These are phyloP conservation scores for Porcisia deanei DNA, from an alignment of 208 protist genomes.

Conservation along the genomic window DNA sequence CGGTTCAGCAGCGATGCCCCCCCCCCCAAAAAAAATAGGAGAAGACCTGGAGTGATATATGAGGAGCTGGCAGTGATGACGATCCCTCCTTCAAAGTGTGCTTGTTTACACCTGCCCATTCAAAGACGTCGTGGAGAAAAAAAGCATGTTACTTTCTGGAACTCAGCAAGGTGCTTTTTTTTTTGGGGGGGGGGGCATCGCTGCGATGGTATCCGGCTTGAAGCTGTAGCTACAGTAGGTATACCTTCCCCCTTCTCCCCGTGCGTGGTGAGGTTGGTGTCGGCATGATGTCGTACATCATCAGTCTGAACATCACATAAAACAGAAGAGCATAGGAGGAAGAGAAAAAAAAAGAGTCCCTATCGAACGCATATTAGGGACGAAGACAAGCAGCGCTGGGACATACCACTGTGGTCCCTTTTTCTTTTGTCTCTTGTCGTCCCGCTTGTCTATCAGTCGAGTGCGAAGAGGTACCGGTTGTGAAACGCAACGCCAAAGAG, in stretches of 20 bases:
- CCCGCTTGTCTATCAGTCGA: conserved; percentile 39
- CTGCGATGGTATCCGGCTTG: not conserved
- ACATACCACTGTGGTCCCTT: not conserved
- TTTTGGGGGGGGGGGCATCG: not conserved
- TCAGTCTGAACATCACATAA: too few relatives aligned
- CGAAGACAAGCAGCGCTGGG: not conserved
- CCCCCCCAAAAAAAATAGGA: too few relatives aligned
- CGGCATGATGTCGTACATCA: not conserved
- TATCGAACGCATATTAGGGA: not conserved
- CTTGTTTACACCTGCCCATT: not conserved
- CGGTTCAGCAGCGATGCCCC: not conserved
- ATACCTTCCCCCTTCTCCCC: not conserved
- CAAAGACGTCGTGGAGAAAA: not conserved
- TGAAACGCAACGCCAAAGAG: conserved; percentile 88
- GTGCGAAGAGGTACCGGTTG: conserved; percentile 90
- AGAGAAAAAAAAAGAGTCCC: not conserved
- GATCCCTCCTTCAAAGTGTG: not conserved
- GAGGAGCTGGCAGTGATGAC: not conserved
- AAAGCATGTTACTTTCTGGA: not conserved
- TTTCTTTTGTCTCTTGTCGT: not conserved
- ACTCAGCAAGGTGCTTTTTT: not conserved
- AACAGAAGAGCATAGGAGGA: too few relatives aligned
- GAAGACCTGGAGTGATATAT: not conserved
- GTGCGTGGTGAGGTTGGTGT: conserved; percentile 1
- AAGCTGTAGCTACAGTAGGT: not conserved